Evolutionary conservation across 2,329 filamentous ascomycete species (phyloP).

Genomic region (Pyrenophora seminiperda): DNA sequence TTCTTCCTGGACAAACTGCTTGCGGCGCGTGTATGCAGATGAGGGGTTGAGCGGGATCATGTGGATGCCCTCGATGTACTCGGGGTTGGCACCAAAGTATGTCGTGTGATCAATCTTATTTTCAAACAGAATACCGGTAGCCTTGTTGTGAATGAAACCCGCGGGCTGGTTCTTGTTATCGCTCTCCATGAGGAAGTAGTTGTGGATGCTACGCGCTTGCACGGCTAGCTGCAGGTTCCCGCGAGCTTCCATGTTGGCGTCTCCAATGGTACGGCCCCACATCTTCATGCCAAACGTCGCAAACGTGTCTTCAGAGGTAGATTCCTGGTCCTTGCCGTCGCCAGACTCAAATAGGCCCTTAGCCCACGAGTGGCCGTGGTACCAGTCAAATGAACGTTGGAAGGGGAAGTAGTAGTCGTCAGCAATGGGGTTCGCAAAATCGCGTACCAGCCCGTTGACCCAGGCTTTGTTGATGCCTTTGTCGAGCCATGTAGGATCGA

Average conservation of each 20-base stretch:
- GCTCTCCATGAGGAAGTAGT: constrained; percentile 81
- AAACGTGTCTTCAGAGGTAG: constrained; percentile 90
- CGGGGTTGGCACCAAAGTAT: constrained; percentile 73
- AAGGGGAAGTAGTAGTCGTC: constrained; percentile 80
- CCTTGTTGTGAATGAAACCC: constrained; percentile 82
- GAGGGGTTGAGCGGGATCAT: constrained; percentile 80
- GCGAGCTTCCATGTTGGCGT: constrained; percentile 78
- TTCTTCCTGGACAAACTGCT: constrained; percentile 74
- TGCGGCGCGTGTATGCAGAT: constrained; percentile 71
- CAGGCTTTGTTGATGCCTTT: constrained; percentile 71
- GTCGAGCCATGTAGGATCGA: constrained; percentile 76
- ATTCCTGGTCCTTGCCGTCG: constrained; percentile 88
- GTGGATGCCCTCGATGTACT: constrained; percentile 78
- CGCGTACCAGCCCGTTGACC: constrained; percentile 82
- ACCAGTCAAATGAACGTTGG: constrained; percentile 81
- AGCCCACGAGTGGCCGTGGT: constrained; percentile 89
- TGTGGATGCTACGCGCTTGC: constrained; percentile 71
- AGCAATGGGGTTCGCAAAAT: constrained; percentile 75
- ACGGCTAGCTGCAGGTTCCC: constrained; percentile 83
- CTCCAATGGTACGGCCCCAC: constrained; percentile 81
- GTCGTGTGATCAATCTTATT: constrained; percentile 94
- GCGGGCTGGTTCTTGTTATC: constrained; percentile 75
- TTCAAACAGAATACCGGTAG: constrained; percentile 78
- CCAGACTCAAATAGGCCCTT: constrained; percentile 74
- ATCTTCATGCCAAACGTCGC: constrained; percentile 88